These are phyloP conservation scores for Fomitopsis schrenkii DNA, from an alignment of 1,284 basidiomycete genomes.

Conservation along the genomic window DNA sequence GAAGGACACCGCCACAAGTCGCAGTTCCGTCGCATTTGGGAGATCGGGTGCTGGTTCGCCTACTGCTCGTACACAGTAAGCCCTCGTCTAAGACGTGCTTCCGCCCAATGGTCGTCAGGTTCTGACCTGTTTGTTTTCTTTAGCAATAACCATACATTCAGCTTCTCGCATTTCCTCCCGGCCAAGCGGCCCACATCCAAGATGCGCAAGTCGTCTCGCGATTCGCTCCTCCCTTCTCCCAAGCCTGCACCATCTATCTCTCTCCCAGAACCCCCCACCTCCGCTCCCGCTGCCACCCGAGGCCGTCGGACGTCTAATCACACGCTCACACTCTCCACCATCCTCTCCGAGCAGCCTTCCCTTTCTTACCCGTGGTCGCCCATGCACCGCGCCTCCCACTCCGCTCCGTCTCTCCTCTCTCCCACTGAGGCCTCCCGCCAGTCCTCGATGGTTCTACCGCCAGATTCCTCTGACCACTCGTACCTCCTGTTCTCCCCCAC, in stretches of 20 bases:
- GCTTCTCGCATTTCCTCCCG: slow-evolving; percentile 11
- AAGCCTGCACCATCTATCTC: slow-evolving; percentile 54
- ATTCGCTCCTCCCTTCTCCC: slow-evolving; percentile 53
- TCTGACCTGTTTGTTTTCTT: neutral
- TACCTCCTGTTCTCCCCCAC: neutral
- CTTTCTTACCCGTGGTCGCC: slow-evolving; percentile 5
- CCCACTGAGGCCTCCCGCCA: slow-evolving; percentile 16
- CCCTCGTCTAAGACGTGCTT: neutral
- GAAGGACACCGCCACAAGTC: slow-evolving; percentile 28
- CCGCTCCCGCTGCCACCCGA: slow-evolving; percentile 3
- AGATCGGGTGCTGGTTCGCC: slow-evolving; percentile 23
- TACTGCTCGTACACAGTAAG: slow-evolving; percentile 18
- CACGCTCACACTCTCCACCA: slow-evolving; percentile 18
- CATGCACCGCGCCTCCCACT: slow-evolving; percentile 19
- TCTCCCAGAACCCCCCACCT: slow-evolving; percentile 35
- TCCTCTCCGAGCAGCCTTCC: slow-evolving; percentile 10
- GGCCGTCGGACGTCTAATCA: slow-evolving; percentile 18
- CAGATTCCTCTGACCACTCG: slow-evolving; percentile 10
- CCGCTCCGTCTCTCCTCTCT: slow-evolving; percentile 35
- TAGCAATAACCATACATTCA: neutral
- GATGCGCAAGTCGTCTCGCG: slow-evolving; percentile 35
- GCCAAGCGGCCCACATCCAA: neutral
- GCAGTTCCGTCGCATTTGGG: slow-evolving; percentile 19
- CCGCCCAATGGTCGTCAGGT: no score
- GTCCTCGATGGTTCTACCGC: slow-evolving; percentile 9